Percentiles rank a stretch among this genome's conserved stretches.
Conservation (phyloP, 108 stramenopile genomes). For the Cyclotella choctawhatcheeana region DNA sequence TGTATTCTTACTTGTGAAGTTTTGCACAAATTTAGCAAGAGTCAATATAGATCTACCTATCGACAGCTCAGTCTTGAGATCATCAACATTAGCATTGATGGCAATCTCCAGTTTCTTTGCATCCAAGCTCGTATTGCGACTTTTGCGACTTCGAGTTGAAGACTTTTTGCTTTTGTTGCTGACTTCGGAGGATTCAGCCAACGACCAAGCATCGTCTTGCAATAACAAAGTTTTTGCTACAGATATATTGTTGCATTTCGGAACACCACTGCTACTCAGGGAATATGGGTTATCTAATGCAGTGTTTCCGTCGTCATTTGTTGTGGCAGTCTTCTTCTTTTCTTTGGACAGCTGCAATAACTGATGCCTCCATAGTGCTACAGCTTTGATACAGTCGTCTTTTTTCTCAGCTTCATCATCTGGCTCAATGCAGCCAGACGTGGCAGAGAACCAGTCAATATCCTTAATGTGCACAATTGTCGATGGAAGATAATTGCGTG, state of each 20-base stretch:
- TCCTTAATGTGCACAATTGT: conserved; percentile 36
- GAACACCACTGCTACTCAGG: neutral
- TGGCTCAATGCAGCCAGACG: conserved; percentile 2
- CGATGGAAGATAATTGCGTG: conserved; percentile 24
- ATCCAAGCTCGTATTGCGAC: conserved; percentile 4
- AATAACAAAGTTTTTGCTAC: conserved; percentile 28
- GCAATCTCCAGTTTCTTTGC: conserved; percentile 12
- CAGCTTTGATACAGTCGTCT: conserved; percentile 27
- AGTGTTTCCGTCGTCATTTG: too few species aligned
- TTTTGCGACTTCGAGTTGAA: neutral
- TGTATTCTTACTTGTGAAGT: neutral
- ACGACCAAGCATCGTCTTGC: conserved; percentile 30
- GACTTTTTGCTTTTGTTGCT: conserved; percentile 14
- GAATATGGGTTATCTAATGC: neutral
- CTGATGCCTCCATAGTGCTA: conserved; percentile 25
- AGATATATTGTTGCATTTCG: neutral
- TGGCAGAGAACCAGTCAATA: conserved; percentile 43
- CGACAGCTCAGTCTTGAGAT: conserved; percentile 8
- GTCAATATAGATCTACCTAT: conserved; percentile 14
- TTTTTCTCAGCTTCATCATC: neutral
- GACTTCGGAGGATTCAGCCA: conserved; percentile 4
- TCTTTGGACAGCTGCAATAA: conserved; percentile 3
- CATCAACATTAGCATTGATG: conserved; percentile 24
- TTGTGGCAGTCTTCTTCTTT: neutral
- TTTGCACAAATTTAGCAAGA: conserved; percentile 5